Evolutionary conservation across 169 alveolate species (phyloP).

Genomic region (Condylostoma magnum): DNA sequence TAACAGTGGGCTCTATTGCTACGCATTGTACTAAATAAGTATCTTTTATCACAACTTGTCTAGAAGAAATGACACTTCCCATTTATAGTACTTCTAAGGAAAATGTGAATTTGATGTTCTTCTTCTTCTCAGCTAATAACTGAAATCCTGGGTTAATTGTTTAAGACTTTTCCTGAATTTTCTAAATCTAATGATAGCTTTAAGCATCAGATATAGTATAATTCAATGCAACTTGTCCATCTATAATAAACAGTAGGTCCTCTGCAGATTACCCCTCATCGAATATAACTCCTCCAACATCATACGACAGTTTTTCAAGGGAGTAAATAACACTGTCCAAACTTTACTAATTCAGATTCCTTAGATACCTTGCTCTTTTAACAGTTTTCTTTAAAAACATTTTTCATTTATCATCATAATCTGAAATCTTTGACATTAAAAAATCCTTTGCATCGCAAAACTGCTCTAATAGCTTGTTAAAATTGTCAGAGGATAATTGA

Average conservation of each 20-base stretch:
- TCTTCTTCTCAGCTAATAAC: neutral
- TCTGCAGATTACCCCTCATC: neutral
- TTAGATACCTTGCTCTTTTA: neutral
- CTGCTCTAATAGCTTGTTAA: neutral
- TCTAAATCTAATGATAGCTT: neutral
- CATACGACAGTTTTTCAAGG: neutral
- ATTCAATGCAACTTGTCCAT: conserved; percentile 4
- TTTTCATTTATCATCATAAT: neutral
- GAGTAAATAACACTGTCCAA: neutral
- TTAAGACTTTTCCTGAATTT: neutral
- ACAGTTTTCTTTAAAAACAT: conserved; percentile 1
- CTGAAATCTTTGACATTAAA: neutral
- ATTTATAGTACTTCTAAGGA: neutral
- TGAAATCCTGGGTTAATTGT: neutral
- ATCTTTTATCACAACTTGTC: neutral
- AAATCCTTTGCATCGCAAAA: neutral
- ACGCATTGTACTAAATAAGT: neutral
- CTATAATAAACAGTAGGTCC: neutral
- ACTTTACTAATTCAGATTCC: neutral
- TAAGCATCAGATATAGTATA: neutral
- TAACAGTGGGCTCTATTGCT: neutral
- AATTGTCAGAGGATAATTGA: neutral
- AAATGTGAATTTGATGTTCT: neutral
- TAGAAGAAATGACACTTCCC: conserved; percentile 8
- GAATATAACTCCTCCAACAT: neutral